A percentile compares a stretch with the other conserved stretches of the same genome.
These are phyloP conservation scores for Sporobolomyces roseus DNA, from an alignment of 768 basidiomycete species.

Conservation along the genomic window DNA sequence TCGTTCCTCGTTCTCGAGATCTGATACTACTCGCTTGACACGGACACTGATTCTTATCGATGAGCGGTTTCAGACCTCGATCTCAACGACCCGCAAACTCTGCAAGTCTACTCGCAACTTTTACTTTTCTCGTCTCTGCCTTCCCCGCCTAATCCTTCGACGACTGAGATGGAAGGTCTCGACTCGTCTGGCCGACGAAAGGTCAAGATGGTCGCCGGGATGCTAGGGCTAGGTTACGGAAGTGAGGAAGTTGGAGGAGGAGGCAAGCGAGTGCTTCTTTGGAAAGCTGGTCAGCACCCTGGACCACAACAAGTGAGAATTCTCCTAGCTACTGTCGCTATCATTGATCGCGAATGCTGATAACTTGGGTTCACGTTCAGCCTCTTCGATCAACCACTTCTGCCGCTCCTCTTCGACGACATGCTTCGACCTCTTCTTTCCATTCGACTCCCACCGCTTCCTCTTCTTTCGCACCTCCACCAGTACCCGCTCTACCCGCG, in stretches of 20 bases:
- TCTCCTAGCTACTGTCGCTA: not conserved
- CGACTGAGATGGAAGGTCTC: constrained; percentile 84
- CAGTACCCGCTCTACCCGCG: constrained; percentile 33
- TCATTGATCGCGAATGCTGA: not conserved
- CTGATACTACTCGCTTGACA: not conserved
- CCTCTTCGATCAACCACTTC: constrained; percentile 39
- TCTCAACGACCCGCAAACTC: constrained; percentile 87
- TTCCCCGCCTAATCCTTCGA: constrained; percentile 73
- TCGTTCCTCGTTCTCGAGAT: not conserved
- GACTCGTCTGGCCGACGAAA: constrained; percentile 79
- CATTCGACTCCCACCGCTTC: constrained; percentile 31
- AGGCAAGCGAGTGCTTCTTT: constrained; percentile 66
- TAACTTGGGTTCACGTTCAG: not conserved
- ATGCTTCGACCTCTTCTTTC: not conserved
- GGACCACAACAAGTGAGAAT: not conserved
- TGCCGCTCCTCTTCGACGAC: constrained; percentile 49
- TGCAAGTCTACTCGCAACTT: constrained; percentile 96
- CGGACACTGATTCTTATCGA: too few relatives aligned
- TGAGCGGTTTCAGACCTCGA: constrained; percentile 63
- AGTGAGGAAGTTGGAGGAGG: constrained; percentile 90
- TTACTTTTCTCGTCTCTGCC: constrained; percentile 91
- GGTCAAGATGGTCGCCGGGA: constrained; percentile 92
- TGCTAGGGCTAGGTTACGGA: constrained; percentile 89
- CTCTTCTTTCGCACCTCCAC: constrained; percentile 51
- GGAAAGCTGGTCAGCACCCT: constrained; percentile 46